phyloP scores from a whole-genome alignment of 192 early-diverging fungal species.

The Phycomyces blakesleeanus region DNA sequence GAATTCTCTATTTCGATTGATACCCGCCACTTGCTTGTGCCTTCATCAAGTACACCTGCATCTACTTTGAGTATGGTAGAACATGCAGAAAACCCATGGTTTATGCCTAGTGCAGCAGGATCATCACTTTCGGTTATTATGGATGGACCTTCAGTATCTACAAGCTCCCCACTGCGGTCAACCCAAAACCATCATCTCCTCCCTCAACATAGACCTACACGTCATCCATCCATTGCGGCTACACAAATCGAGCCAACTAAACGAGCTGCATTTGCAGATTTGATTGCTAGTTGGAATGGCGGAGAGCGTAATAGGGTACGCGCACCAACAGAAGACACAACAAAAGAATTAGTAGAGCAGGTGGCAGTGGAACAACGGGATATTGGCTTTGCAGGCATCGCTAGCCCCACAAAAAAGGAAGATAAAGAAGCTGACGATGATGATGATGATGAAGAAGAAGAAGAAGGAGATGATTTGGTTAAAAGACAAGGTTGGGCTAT shows the following conservation, averaged over 20 bases:
- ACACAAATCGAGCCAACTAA: conserved; percentile 18
- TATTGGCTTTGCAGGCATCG: conserved; percentile 30
- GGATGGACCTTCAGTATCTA: conserved; percentile 3
- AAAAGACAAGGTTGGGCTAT: conserved; percentile 10
- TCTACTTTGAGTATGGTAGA: neutral
- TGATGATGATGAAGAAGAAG: neutral
- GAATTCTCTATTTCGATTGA: conserved; percentile 3
- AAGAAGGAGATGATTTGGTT: neutral
- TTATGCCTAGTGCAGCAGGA: neutral
- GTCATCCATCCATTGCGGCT: neutral
- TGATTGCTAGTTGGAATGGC: conserved; percentile 27
- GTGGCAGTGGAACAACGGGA: conserved; percentile 27
- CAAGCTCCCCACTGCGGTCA: conserved; percentile 8
- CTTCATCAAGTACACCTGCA: conserved; percentile 16
- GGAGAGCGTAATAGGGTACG: neutral
- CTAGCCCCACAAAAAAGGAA: neutral
- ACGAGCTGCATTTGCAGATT: conserved; percentile 27
- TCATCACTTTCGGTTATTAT: neutral
- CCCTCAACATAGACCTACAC: neutral
- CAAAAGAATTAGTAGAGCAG: conserved; percentile 12
- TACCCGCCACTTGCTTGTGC: neutral
- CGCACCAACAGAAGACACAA: neutral
- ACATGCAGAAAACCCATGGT: conserved; percentile 9
- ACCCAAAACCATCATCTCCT: neutral
- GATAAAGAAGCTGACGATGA: neutral